Base-by-base conservation (phyloP, 805 yeast species). In the Pichia ethanolica region DNA sequence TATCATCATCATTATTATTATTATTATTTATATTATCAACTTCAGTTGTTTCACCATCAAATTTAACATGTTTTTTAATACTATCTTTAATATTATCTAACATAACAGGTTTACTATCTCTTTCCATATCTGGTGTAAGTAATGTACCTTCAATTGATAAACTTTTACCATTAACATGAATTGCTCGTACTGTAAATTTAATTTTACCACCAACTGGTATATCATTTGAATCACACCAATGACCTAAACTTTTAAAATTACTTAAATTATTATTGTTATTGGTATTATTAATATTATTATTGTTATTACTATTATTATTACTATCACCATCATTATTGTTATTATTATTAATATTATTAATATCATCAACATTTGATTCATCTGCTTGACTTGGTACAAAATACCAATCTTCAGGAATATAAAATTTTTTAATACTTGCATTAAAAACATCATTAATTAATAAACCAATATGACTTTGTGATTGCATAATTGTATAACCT, bases 401-500 rank as follows among this genome's bases (percentile, higher is more conserved):
- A 35, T 72, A 72, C 99, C 99, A 93, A 43, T 73, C 77, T 39
- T 71, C 69, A n/a, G 99, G 99, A 53, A 93, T 89, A 58, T 81
- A 82, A 62, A 77, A 82, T 63, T 86, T 82, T 67, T 86, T 88
- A 54, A 93, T 88, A 42, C 91, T 82, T 26, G 97, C 97, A 68
- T 93, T 93, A 72, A 93, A 93, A 1, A 95, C 88, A 68, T 93
- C 98, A 64, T 88, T 90, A 45, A 93, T 74, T 56, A 93, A 75
- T 53, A 93, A 72, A 52, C 97, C 98, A 59, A 93, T 85, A 64
- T 93, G 99, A 7, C 96, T 84, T 14, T 95, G 96, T 3, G 96
- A 83, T 71, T 91, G 97, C 79, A 91, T 82, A 70, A 88, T 89
- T 48, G 85, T 77, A 72, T 82, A 77, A 11, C 99, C 99, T 65